Evolutionary conservation across 1,284 basidiomycete genomes (phyloP).

Genomic region (Ganoderma boninense): DNA sequence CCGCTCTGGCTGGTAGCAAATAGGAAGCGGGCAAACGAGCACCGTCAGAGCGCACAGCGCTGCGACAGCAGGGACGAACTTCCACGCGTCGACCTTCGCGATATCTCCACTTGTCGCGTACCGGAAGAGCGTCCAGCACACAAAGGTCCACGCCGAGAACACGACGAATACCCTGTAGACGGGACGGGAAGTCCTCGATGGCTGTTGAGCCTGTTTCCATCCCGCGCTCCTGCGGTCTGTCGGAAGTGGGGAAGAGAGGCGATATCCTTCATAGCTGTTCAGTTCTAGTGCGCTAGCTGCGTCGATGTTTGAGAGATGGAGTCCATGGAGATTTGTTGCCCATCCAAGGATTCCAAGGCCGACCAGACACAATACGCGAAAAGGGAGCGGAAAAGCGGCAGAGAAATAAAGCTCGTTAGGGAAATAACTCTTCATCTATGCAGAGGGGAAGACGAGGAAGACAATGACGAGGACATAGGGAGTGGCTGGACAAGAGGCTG

Average conservation of each 20-base stretch:
- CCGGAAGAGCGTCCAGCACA: constrained; percentile 75
- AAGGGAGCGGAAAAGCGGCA: constrained; percentile 46
- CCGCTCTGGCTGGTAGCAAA: constrained; percentile 74
- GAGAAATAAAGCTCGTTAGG: constrained; percentile 40
- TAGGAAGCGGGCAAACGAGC: constrained; percentile 72
- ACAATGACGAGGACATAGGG: constrained; percentile 10
- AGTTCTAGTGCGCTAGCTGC: constrained; percentile 74
- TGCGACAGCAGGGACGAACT: constrained; percentile 78
- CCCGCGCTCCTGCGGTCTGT: constrained; percentile 38
- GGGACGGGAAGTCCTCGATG: constrained; percentile 59
- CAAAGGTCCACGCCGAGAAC: constrained; percentile 67
- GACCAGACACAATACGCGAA: constrained; percentile 49
- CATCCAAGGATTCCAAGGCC: constrained; percentile 49
- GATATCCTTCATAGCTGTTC: constrained; percentile 45
- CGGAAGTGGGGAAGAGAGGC: constrained; percentile 43
- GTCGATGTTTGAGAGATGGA: constrained; percentile 80
- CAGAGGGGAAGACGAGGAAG: neutral
- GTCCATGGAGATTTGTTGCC: constrained; percentile 87
- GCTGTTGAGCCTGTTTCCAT: constrained; percentile 45
- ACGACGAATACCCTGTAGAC: constrained; percentile 73
- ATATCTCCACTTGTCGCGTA: constrained; percentile 64
- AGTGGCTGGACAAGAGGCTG: too few species aligned
- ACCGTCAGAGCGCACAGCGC: constrained; percentile 64
- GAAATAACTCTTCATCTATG: constrained; percentile 32
- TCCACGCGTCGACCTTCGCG: constrained; percentile 73